Evolutionary conservation across 305 asterid genomes (phyloP).

Genomic region (Salvia sclarea): DNA sequence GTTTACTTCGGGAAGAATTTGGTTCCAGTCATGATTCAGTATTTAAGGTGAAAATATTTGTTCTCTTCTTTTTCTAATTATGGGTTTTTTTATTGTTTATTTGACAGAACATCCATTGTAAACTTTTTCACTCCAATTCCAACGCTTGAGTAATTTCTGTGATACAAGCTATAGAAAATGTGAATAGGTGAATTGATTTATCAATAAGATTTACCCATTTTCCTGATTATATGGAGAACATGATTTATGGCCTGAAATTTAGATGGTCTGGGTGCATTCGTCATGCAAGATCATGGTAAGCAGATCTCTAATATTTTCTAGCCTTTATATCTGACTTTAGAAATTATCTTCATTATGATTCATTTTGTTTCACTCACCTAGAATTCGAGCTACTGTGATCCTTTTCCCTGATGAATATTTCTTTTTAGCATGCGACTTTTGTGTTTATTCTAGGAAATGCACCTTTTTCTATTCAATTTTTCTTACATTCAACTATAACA

Average conservation of each 20-base stretch:
- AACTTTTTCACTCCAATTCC: neutral
- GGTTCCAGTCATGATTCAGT: constrained; percentile 58
- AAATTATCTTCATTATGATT: neutral
- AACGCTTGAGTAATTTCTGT: neutral
- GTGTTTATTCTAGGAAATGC: neutral
- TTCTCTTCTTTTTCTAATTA: neutral
- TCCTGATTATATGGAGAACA: neutral
- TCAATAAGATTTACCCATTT: neutral
- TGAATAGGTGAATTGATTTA: neutral
- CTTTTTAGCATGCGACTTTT: neutral
- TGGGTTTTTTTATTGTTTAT: neutral
- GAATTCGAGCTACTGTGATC: constrained; percentile 1
- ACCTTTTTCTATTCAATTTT: constrained; percentile 11
- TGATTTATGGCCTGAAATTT: neutral
- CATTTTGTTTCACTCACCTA: neutral
- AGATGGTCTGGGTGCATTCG: neutral
- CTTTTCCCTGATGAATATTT: neutral
- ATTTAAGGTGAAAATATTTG: constrained; percentile 57
- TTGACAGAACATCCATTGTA: neutral
- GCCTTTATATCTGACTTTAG: neutral
- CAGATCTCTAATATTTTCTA: neutral
- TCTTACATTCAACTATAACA: constrained; percentile 33
- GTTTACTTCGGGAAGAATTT: constrained; percentile 62
- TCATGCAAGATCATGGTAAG: neutral
- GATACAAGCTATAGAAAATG: constrained; percentile 14